A percentile compares a stretch with the other conserved stretches of the same genome.
phyloP scores from a whole-genome alignment of 768 basidiomycete genomes.

The Gautieria morchelliformis region DNA sequence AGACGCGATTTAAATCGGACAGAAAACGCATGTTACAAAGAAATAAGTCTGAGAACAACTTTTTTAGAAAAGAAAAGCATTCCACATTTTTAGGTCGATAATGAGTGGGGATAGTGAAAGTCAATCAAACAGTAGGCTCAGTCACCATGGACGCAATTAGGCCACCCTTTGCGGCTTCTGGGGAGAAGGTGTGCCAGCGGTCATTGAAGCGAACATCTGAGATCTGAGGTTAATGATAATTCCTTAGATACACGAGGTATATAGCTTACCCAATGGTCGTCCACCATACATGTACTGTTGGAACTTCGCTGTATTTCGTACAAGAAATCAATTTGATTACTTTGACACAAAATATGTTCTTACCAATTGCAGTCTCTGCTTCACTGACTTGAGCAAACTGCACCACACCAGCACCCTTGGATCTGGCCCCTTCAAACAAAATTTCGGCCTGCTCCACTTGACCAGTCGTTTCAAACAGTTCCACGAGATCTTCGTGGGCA shows the following conservation, averaged over 20 bases:
- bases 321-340: not conserved
- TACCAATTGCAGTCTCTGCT: slow-evolving; percentile 90
- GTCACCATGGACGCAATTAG: slow-evolving; percentile 59
- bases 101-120: not conserved
- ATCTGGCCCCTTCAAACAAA: slow-evolving; percentile 82
- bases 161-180: slow-evolving; percentile 81
- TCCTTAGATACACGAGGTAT: not conserved
- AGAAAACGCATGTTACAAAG: no score
- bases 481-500: slow-evolving; percentile 95
- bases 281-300: slow-evolving; percentile 94
- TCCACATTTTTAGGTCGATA: no score
- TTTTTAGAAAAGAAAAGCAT: not conserved
- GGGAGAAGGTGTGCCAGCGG: slow-evolving; percentile 89
- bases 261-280: slow-evolving; percentile 60
- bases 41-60: not conserved
- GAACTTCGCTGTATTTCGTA: slow-evolving; percentile 62
- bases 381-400: slow-evolving; percentile 83
- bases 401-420: slow-evolving; percentile 92
- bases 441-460: slow-evolving; percentile 94
- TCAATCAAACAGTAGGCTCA: slow-evolving; percentile 23
- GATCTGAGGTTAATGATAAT: not conserved
- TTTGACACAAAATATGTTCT: slow-evolving; percentile 14
- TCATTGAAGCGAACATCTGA: slow-evolving; percentile 91
- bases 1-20: no score
- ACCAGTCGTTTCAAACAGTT: slow-evolving; percentile 96